A percentile compares a stretch with the other conserved stretches of the same genome.
Evolutionary conservation across 345 rosid species (phyloP).

Genomic region (Salix exigua): DNA sequence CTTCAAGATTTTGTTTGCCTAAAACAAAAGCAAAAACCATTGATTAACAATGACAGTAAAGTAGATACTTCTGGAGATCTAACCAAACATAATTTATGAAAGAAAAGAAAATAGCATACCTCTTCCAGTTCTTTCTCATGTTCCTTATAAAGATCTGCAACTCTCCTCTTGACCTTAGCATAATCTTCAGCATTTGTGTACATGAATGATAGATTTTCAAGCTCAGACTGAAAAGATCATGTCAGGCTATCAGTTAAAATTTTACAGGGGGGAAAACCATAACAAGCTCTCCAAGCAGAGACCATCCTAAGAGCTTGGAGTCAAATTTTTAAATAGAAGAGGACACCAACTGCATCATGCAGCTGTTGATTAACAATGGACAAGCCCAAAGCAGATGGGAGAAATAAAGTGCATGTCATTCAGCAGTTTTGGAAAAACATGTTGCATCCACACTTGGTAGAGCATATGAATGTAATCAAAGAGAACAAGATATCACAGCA

Average conservation of each 20-base stretch:
- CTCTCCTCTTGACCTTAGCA: slow-evolving; percentile 71
- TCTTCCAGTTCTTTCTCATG: slow-evolving; percentile 83
- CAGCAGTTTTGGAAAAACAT: not conserved
- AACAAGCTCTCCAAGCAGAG: not conserved
- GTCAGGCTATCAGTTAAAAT: too few species aligned
- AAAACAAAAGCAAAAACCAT: slow-evolving; percentile 13
- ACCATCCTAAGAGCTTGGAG: not conserved
- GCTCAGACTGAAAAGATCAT: slow-evolving; percentile 69
- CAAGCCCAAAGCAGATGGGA: not conserved
- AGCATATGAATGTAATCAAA: not conserved
- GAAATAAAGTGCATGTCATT: too few species aligned
- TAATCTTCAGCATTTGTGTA: slow-evolving; percentile 90
- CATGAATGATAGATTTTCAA: slow-evolving; percentile 94
- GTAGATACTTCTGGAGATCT: not conserved
- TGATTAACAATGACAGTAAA: not conserved
- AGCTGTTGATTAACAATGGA: not conserved
- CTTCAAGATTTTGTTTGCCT: slow-evolving; percentile 88
- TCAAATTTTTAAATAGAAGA: not conserved
- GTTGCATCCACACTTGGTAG: not conserved
- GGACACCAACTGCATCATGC: slow-evolving; percentile 1
- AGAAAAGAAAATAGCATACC: slow-evolving; percentile 37
- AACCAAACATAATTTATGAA: not conserved
- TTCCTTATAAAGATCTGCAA: slow-evolving; percentile 77
- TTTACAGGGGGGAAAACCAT: not conserved
- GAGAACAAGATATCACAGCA: not conserved